Base-by-base conservation (phyloP, 1,139 yeast genomes). In the Spathaspora jeffriesii region DNA sequence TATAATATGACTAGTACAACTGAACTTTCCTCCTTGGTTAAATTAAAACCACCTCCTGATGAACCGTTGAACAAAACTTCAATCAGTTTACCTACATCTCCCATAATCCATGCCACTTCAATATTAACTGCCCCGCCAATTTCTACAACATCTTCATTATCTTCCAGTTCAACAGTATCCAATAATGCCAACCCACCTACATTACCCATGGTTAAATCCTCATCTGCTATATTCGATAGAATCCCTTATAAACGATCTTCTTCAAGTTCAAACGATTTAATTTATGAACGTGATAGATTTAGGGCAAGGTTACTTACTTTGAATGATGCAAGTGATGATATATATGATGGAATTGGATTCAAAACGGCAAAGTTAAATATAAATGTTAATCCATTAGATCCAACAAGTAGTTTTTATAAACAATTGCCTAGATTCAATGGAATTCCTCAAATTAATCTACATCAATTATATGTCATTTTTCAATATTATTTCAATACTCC, bases 401-500 rank as follows among this genome's bases (percentile, higher is more conserved):
- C 61, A 2, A 40, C 50, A 9, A 60, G 71, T 4, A 14, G 42
- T 4, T 65, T 61, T 49, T 70, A 52, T 48, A 42, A 49, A 39
- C 43, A 45, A 5, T 37, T 52, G 28, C 44, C 48, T 2, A 14
- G 28, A 13, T 7, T 22, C 37, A 14, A 14, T 18, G 27, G 10
- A 22, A 22, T 15, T 14, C n/a, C 59, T 71, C 34, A 68, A 65
- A 46, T 42, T 53, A 9, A 55, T 5, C 57, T 64, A 15, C 48
- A 47, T 1, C 74, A 76, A 42, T 59, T 78, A 27, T 56, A 60
- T 28, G 27, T 55, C 1, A 65, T 79, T 0, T 71, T 81, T 50
- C 54, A 61, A n/a, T 70, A 73, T 68, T 79, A 81, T 57, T 81
- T 73, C 68, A 53, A 74, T 48, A 64, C 74, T 8, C 78, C 81